Percentiles rank a stretch among this genome's conserved stretches.
These are phyloP conservation scores for Rhizoctonia solani DNA, from an alignment of 1,284 basidiomycete genomes.

Conservation along the genomic window DNA sequence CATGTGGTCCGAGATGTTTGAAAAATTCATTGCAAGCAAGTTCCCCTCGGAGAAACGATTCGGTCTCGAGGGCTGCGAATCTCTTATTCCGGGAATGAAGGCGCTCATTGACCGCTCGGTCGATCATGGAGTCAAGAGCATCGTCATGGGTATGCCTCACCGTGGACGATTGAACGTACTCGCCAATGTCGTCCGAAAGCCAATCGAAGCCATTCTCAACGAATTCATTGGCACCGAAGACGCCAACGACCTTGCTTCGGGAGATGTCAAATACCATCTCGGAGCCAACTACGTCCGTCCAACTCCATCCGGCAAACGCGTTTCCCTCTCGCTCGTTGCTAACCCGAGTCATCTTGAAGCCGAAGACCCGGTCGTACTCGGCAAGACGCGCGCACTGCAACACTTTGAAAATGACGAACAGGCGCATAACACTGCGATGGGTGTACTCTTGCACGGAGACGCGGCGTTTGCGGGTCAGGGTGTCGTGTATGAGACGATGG, in stretches of 20 bases:
- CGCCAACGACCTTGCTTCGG: constrained; percentile 79
- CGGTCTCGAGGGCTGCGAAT: constrained; percentile 97
- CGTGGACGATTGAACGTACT: constrained; percentile 97
- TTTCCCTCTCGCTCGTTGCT: constrained; percentile 95
- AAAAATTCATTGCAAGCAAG: constrained; percentile 98
- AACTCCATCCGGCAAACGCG: constrained; percentile 97
- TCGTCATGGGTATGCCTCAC: constrained; percentile 99
- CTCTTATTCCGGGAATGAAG: constrained; percentile 99
- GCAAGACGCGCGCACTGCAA: constrained; percentile 96
- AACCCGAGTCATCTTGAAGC: constrained; percentile 99
- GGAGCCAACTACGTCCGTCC: constrained; percentile 99
- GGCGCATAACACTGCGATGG: constrained; percentile 83
- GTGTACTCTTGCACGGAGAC: constrained; percentile 95
- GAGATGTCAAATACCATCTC: constrained; percentile 99
- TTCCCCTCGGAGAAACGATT: constrained; percentile 99
- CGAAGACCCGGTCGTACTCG: constrained; percentile 95
- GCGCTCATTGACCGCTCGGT: constrained; percentile 98
- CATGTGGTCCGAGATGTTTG: constrained; percentile 99
- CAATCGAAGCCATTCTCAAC: constrained; percentile 97
- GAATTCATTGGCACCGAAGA: constrained; percentile 84
- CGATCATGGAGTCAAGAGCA: constrained; percentile 91
- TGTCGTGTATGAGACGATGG: constrained; percentile 99
- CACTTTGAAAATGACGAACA: constrained; percentile 89
- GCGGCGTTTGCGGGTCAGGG: constrained; percentile 99
- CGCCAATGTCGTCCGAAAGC: constrained; percentile 98